A percentile compares a stretch with the other conserved stretches of the same genome.
Conservation (phyloP, 495 filamentous ascomycete species). For the Neurospora intermedia region DNA sequence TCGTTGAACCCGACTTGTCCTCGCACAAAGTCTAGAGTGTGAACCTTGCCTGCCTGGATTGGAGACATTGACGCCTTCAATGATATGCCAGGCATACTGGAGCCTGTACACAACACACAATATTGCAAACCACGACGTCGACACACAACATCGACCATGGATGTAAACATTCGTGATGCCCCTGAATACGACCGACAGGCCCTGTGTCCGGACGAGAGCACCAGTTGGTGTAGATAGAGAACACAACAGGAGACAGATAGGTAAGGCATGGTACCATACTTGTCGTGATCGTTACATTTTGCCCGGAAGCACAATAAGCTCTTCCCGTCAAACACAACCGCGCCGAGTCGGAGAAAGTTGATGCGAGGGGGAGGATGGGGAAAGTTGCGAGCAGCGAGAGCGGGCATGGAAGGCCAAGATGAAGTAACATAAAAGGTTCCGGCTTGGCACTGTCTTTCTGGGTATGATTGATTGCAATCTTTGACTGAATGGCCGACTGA, state of each 20-base stretch:
- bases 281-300: not conserved
- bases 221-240: not conserved
- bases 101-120: not conserved
- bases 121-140: not conserved
- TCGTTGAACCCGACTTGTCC: not conserved
- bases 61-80: not conserved
- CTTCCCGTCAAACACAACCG: not conserved
- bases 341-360: not conserved
- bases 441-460: not conserved
- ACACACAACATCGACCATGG: not conserved
- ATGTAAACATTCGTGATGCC: not conserved
- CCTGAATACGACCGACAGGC: not conserved
- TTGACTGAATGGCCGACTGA: too few species aligned
- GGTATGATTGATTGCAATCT: not conserved
- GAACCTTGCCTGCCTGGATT: not conserved
- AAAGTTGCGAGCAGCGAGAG: too few species aligned
- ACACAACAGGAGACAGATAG: not conserved
- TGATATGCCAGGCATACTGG: not conserved
- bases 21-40: not conserved
- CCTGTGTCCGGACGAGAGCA: not conserved
- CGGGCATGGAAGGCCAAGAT: not conserved
- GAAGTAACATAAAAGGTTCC: not conserved
- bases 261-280: not conserved
- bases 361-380: not conserved
- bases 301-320: not conserved